Conservation (phyloP, 352 stramenopile genomes). For the Globisporangium sylvaticum region DNA sequence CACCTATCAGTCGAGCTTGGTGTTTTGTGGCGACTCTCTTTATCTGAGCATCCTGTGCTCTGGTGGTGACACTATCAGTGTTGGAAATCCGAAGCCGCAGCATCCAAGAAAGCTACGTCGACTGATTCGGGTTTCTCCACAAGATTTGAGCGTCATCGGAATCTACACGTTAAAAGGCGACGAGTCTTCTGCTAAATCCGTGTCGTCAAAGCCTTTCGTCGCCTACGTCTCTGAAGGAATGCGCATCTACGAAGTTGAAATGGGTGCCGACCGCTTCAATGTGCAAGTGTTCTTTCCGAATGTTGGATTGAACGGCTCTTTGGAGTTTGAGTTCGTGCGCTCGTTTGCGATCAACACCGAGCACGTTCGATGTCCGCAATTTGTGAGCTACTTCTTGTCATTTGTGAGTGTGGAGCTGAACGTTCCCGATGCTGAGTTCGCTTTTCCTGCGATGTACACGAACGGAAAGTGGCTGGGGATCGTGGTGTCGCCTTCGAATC, state of each 20-base stretch:
- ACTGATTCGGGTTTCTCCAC: constrained; percentile 24
- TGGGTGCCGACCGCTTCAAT: constrained; percentile 28
- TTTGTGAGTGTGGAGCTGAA: constrained; percentile 31
- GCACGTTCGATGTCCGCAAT: constrained; percentile 28
- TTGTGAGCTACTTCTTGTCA: constrained; percentile 32
- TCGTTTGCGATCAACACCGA: constrained; percentile 40
- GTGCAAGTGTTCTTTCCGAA: constrained; percentile 38
- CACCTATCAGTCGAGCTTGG: constrained; percentile 45
- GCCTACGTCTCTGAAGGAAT: constrained; percentile 49
- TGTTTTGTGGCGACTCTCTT: constrained; percentile 36
- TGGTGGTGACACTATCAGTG: constrained; percentile 12
- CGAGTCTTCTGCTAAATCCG: neutral
- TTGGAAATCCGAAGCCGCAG: constrained; percentile 13
- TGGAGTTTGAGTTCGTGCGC: constrained; percentile 19
- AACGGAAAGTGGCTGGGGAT: constrained; percentile 35
- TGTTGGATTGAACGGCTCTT: neutral
- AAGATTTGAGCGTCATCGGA: constrained; percentile 15
- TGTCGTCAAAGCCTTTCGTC: constrained; percentile 26
- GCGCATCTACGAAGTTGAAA: constrained; percentile 49
- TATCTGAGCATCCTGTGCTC: constrained; percentile 46
- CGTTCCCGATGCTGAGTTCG: constrained; percentile 17
- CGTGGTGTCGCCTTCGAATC: constrained; percentile 19
- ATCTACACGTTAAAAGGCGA: constrained; percentile 3
- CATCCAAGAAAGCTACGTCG: constrained; percentile 12
- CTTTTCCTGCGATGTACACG: constrained; percentile 33